phyloP scores from a whole-genome alignment of 768 basidiomycete genomes.

The Serendipita indica region DNA sequence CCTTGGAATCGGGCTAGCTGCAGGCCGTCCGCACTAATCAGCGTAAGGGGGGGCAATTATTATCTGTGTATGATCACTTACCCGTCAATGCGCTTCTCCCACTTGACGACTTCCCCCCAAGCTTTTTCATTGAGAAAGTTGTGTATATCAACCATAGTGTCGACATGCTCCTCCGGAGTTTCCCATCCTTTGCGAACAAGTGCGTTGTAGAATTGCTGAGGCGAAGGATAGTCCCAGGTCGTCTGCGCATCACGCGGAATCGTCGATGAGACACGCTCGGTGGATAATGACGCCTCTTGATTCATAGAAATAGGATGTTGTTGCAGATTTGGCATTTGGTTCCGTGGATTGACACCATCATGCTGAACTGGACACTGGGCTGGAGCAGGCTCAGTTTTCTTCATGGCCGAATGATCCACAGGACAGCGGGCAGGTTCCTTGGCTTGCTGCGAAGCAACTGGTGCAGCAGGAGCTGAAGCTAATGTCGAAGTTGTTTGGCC shows the following conservation, averaged over 20 bases:
- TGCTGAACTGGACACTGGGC: constrained; percentile 28
- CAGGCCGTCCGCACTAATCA: constrained; percentile 44
- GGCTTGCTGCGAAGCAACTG: not conserved
- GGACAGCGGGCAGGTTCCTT: constrained; percentile 39
- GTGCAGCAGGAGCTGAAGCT: not conserved
- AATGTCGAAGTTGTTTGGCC: not conserved
- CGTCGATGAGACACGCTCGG: constrained; percentile 59
- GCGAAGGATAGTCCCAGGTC: constrained; percentile 91
- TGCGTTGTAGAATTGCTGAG: constrained; percentile 97
- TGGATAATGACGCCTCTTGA: constrained; percentile 49
- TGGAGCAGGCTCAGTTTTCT: constrained; percentile 11
- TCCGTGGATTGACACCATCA: constrained; percentile 44
- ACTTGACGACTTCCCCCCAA: constrained; percentile 85
- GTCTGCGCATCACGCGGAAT: constrained; percentile 50
- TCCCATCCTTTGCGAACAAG: constrained; percentile 94
- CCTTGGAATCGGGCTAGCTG: constrained; percentile 78
- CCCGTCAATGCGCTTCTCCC: constrained; percentile 64
- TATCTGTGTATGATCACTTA: constrained; percentile 26
- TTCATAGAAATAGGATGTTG: constrained; percentile 43
- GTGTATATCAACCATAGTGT: constrained; percentile 96
- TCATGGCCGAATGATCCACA: constrained; percentile 33
- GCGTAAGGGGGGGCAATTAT: not conserved
- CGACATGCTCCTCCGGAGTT: constrained; percentile 89
- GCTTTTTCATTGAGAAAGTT: constrained; percentile 96
- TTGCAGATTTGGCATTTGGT: constrained; percentile 78